Evolutionary conservation across 305 asterid species (phyloP), one percentile per base, ranked within the genome.

Genomic region (Fraxinus xanthoxyloides): DNA sequence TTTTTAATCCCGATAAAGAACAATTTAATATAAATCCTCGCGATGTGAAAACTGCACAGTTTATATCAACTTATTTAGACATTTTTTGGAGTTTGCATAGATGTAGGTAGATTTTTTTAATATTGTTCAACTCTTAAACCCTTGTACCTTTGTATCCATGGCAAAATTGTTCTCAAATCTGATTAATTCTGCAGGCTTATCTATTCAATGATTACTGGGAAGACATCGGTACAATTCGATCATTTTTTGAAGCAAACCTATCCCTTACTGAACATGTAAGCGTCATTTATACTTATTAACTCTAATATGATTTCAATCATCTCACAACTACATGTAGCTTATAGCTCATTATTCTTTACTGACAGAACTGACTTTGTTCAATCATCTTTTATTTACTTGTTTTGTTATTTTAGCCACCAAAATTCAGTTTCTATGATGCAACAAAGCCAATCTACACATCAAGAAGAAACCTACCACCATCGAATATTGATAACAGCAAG

Each of bases 241-340:
- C 99, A 77, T 95, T 95, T 82, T 95, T 93, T 73, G 97, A 94
- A 85, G 98, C 99, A 85, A 95, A 95, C 90, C 97, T 95, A 75
- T 96, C 99, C 85, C 99, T 95, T 10, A 95, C 99, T 24, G 96
- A 92, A 87, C 98, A 95, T 75, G 99, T 92, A 92, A 92, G 96
- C 79, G 56, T 59, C 72, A 54, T 67, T 34, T 7, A 78, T 32
- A n/a, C 72, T 23, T 6, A 30, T 38, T 34, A 19, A 24, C 77
- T 79, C 23, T 17, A 8, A 19, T 51, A 56, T 40, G 82, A 72
- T 77, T 76, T 54, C 61, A 74, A 15, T 67, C 72, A 77, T 80
- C 81, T 61, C 51, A 79, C 61, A 17, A 31, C 32, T 54, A 10
- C 76, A 32, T 2, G 12, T n/a, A 15, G 30, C 30, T 61, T 24